Evolutionary conservation across 768 basidiomycete species (phyloP).

Genomic region (Suillus paluster): DNA sequence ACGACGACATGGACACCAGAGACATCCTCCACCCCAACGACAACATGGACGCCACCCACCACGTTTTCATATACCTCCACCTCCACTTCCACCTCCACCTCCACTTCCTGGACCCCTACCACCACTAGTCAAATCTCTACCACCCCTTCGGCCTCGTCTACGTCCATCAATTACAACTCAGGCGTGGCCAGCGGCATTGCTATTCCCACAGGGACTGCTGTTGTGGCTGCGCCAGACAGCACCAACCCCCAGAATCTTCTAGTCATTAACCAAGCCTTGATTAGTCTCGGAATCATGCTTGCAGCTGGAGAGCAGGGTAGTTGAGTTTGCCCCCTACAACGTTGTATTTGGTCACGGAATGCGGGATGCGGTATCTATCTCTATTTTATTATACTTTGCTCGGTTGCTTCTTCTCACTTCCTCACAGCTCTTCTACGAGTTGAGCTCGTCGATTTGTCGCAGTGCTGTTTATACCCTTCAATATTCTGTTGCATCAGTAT

Average conservation of each 20-base stretch:
- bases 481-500: neutral
- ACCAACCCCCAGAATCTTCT: slow-evolving; percentile 39
- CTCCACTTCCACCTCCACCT: slow-evolving; percentile 23
- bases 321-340: slow-evolving; percentile 6
- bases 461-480: slow-evolving; percentile 1
- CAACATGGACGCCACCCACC: slow-evolving; percentile 23
- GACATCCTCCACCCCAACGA: slow-evolving; percentile 27
- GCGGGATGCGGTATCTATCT: neutral
- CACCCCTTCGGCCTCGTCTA: slow-evolving; percentile 24
- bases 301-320: slow-evolving; percentile 4
- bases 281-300: slow-evolving; percentile 35
- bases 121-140: slow-evolving; percentile 21
- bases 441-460: neutral
- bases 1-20: slow-evolving; percentile 14
- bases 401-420: neutral
- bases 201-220: slow-evolving; percentile 20
- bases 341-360: slow-evolving; percentile 1
- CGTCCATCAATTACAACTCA: slow-evolving; percentile 22
- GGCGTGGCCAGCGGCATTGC: slow-evolving; percentile 30
- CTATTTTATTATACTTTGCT: slow-evolving; percentile 2
- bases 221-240: slow-evolving; percentile 36
- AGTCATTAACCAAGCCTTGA: slow-evolving; percentile 38
- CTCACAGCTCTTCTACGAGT: neutral
- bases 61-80: slow-evolving; percentile 13
- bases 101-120: slow-evolving; percentile 31